Percentiles rank a stretch among this genome's conserved stretches.
phyloP scores from a whole-genome alignment of 352 stramenopile species.

The Pythium rishiriense region DNA sequence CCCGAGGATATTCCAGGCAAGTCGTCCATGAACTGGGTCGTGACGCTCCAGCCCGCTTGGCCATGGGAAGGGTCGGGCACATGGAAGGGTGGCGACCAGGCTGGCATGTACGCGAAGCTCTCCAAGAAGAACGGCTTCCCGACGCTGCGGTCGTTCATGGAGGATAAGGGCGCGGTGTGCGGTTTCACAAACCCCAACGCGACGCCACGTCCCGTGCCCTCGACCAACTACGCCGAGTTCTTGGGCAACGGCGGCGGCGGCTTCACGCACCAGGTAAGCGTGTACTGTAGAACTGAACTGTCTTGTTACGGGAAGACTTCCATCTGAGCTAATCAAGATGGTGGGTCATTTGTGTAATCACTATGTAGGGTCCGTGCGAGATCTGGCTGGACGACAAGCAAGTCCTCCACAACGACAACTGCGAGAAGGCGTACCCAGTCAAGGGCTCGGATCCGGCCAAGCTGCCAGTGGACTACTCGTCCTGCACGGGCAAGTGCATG shows the following conservation, averaged over 20 bases:
- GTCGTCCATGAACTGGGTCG: neutral
- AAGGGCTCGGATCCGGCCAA: neutral
- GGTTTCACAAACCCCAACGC: conserved; percentile 21
- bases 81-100: neutral
- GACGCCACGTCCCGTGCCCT: neutral
- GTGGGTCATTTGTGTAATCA: neutral
- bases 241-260: neutral
- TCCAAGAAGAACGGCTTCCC: neutral
- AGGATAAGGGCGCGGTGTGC: conserved; percentile 14
- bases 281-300: too few relatives aligned
- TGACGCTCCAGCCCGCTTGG: neutral
- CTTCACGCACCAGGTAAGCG: neutral
- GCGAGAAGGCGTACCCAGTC: neutral
- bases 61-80: neutral
- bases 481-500: conserved; percentile 13
- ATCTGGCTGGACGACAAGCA: conserved; percentile 18
- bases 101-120: neutral
- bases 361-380: conserved; percentile 4
- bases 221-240: neutral
- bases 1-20: neutral
- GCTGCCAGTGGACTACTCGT: conserved; percentile 12
- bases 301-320: too few relatives aligned
- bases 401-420: conserved; percentile 23
- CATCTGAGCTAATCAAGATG: too few relatives aligned
- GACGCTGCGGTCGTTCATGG: conserved; percentile 20